Conservation (phyloP, 2,329 filamentous ascomycete genomes). For the Lithohypha guttulata region DNA sequence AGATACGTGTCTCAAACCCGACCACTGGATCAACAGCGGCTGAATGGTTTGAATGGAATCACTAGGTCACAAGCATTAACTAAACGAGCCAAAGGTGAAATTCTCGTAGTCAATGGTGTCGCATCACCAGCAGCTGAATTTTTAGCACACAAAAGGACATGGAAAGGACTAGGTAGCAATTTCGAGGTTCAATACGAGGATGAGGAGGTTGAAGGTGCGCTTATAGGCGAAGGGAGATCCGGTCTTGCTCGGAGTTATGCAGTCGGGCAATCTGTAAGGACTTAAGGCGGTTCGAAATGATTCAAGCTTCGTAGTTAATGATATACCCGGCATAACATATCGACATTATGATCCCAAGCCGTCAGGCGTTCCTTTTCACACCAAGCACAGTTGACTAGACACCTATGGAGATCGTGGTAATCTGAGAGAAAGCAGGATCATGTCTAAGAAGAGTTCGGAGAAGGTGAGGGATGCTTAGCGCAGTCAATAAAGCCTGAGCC, state of each 20-base stretch:
- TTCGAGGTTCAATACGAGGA: slow-evolving; percentile 53
- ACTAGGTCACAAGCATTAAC: slow-evolving; percentile 44
- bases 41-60: slow-evolving; percentile 5
- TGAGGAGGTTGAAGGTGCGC: slow-evolving; percentile 43
- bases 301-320: no score
- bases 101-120: slow-evolving; percentile 73
- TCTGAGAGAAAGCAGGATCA: no score
- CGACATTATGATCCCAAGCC: no score
- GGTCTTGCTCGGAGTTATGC: slow-evolving; percentile 84
- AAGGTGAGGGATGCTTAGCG: no score
- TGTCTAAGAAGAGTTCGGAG: no score
- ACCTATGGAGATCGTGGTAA: no score
- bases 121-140: slow-evolving; percentile 88
- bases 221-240: slow-evolving; percentile 73
- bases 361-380: no score
- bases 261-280: slow-evolving; percentile 41
- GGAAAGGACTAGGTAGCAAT: slow-evolving; percentile 85
- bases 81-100: slow-evolving; percentile 51
- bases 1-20: slow-evolving; percentile 63
- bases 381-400: no score
- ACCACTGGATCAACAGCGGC: slow-evolving; percentile 29
- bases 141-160: slow-evolving; percentile 69
- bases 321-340: no score
- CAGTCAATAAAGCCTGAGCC: no score
- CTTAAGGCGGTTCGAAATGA: no score